Evolutionary conservation across 192 early-diverging fungal genomes (phyloP).

Genomic region (Backusella psychrophila): DNA sequence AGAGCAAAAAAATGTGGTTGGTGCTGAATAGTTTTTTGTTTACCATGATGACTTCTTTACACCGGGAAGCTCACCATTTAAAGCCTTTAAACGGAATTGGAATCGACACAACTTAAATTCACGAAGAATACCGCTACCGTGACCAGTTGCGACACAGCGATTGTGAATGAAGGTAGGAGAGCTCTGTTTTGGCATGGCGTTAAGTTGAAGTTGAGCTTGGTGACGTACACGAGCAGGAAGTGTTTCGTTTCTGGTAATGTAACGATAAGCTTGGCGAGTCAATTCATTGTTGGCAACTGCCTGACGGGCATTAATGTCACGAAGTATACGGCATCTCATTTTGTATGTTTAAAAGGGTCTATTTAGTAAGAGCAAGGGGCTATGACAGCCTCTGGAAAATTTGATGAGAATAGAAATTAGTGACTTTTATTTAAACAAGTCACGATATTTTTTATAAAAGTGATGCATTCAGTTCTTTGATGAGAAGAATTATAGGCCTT

Average conservation of each 20-base stretch:
- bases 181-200: conserved; percentile 62
- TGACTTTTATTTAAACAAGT: neutral
- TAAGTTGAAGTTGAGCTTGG: conserved; percentile 73
- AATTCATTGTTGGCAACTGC: conserved; percentile 67
- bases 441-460: neutral
- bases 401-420: neutral
- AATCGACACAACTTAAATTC: conserved; percentile 74
- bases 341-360: neutral
- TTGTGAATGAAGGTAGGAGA: conserved; percentile 65
- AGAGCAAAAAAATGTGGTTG: conserved; percentile 8
- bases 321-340: conserved; percentile 54
- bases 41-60: conserved; percentile 84
- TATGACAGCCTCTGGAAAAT: neutral
- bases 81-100: conserved; percentile 78
- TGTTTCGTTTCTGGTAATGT: conserved; percentile 74
- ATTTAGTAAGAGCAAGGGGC: conserved; percentile 6
- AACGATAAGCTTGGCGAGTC: conserved; percentile 72
- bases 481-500: too few relatives aligned
- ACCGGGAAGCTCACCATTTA: conserved; percentile 77
- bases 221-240: conserved; percentile 70
- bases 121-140: conserved; percentile 72
- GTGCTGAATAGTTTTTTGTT: neutral
- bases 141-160: conserved; percentile 73
- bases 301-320: conserved; percentile 70
- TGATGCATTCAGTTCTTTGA: too few relatives aligned